Base-by-base conservation (phyloP, 352 stramenopile species). In the Phytophthora capsici region DNA sequence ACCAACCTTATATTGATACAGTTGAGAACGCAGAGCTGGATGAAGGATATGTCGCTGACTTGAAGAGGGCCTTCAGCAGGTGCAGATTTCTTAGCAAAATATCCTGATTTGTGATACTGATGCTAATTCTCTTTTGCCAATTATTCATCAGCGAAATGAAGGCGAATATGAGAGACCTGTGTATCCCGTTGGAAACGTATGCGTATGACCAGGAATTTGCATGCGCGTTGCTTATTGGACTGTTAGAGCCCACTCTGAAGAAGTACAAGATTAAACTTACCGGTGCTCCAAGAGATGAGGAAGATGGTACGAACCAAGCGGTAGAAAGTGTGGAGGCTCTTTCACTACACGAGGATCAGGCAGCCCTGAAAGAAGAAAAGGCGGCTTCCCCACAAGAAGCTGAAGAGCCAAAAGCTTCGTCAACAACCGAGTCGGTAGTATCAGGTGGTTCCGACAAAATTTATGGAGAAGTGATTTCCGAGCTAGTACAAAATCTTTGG, bases 111-210 rank as follows among this genome's bases (percentile, higher is more conserved):
- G 23, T 48, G 3, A 10, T n/a, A 12, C 22, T 32, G 43, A 38
- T 40, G n/a, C 34, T 71, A 17, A 71, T 53, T 19, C 36, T 52
- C 13, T 3, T 4, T 56, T 7, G 28, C 5, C 3, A n/a, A 25
- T 68, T 46, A 4, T 23, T 34, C 3, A 14, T 12, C 28, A 95
- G 87, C 20, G 87, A 95, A 69, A 95, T 95, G 85, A 95, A 94
- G 60, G 51, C 67, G 4, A 91, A 88, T 54, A 91, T 95, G 79
- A 82, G 87, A 46, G 82, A 95, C 10, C 56, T 94, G 46, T 92
- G 84, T 50, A 91, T 95, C 28, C 85, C 87, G 0, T 60, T 95
- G 44, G 87, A 95, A 63, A 84, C 89, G 54, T 95, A 91, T 46
- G 87, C 87, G 23, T 89, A 95, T 59, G 77, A 90, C 20, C 75